Evolutionary conservation across 768 basidiomycete genomes (phyloP), one percentile per base, ranked within the genome.

Genomic region (Termitomyces sp.): DNA sequence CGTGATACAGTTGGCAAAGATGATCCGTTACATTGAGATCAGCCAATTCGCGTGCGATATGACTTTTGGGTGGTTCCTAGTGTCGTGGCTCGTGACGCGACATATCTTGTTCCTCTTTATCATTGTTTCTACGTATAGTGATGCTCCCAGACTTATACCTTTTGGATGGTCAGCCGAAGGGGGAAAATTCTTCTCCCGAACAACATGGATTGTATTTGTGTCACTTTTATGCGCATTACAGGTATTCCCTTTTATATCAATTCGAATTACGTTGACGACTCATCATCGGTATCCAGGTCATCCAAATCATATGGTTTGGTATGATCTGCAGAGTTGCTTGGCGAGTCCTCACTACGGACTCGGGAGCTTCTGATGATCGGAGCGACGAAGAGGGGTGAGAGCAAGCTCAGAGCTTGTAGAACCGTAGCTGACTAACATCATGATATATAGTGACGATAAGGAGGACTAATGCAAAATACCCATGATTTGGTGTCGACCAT

Each of bases 61-160:
- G 27, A 81, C 83, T 0, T 98, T 99, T 68, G 89, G 77, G 33
- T 66, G 81, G 62, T 99, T 96, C 78, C 80, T 98, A 67, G 54
- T 95, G 22, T 90, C 90, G 11, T 99, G 97, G 97, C 77, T 97
- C 61, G 68, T 93, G 30, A 95, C 95, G 2, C 86, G 97, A 47
- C 93, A 98, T 67, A 72, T 92, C 63, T 78, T 95, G 15, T 95
- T 95, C 76, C 67, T 83, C 46, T 69, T 86, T 55, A 84, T 88
- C 61, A 87, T 97, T 63, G 75, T 78, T 59, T 88, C 87, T 11
- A 72, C 79, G 15, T 78, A 79, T 58, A 68, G 76, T 60, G 86
- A 92, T 57, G 66, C 74, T 1, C 79, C 81, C 2, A 67, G 61
- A 0, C 66, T 83, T 22, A 70, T 91, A 27, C 72, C 78, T 30